Evolutionary conservation across 2,329 filamentous ascomycete genomes (phyloP).

Genomic region (Pleomassaria siparia): DNA sequence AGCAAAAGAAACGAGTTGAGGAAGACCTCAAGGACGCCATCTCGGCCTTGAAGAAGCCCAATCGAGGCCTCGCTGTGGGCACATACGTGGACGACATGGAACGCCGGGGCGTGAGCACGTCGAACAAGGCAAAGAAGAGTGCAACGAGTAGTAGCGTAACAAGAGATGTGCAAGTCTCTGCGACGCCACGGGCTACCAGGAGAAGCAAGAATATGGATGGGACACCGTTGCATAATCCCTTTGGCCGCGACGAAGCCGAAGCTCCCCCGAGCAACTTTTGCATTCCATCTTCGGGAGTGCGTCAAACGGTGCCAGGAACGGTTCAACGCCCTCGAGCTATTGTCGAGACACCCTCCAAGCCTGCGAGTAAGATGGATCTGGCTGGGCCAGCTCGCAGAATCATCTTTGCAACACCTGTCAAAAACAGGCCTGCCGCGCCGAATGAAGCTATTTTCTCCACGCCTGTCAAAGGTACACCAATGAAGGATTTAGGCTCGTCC

Average conservation of each 20-base stretch:
- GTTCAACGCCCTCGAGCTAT: constrained; percentile 32
- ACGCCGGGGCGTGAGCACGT: constrained; percentile 47
- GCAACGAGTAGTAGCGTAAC: constrained; percentile 27
- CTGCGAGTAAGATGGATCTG: constrained; percentile 34
- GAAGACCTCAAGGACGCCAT: constrained; percentile 75
- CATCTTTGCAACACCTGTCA: constrained; percentile 38
- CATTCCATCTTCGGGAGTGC: constrained; percentile 46
- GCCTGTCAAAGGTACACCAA: neutral
- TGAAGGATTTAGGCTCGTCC: neutral
- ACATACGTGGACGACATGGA: constrained; percentile 69
- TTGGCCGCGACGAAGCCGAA: constrained; percentile 18
- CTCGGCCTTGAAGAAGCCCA: constrained; percentile 71
- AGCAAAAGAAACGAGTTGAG: constrained; percentile 67
- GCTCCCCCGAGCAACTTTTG: constrained; percentile 33
- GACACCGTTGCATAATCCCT: constrained; percentile 32
- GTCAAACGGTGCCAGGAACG: constrained; percentile 31
- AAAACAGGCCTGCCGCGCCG: constrained; percentile 10
- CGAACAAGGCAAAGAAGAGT: constrained; percentile 33
- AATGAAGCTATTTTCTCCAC: neutral
- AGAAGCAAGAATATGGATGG: constrained; percentile 35
- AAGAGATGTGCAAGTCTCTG: constrained; percentile 43
- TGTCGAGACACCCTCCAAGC: constrained; percentile 48
- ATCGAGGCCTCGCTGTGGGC: constrained; percentile 68
- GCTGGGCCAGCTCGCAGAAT: constrained; percentile 24
- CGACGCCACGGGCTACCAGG: constrained; percentile 44